These are phyloP conservation scores for Ordospora colligata DNA, from an alignment of 371 early-diverging fungal species.

Conservation along the genomic window DNA sequence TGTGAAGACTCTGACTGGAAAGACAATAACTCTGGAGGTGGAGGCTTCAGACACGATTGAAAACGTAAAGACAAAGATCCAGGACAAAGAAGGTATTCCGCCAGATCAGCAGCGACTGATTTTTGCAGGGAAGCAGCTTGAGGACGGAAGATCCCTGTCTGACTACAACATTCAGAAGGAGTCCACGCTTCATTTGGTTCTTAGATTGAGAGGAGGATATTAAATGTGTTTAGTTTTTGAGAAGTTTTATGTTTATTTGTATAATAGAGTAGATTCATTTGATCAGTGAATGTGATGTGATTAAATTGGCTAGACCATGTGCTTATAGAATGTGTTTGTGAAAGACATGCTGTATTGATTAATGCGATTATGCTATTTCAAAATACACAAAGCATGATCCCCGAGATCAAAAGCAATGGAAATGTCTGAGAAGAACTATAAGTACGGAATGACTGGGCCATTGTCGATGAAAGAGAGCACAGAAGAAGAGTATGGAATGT, in stretches of 20 bases:
- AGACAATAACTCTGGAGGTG: conserved; percentile 91
- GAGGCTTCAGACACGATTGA: conserved; percentile 86
- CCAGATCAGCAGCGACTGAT: conserved; percentile 99
- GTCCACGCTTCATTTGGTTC: conserved; percentile 90
- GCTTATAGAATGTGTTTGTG: no score
- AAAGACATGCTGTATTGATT: no score
- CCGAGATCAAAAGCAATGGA: conserved; percentile 8
- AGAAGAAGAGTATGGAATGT: conserved; percentile 4
- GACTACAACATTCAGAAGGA: conserved; percentile 77
- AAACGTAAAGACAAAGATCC: conserved; percentile 88
- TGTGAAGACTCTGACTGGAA: conserved; percentile 93
- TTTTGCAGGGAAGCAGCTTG: conserved; percentile 97
- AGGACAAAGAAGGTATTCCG: conserved; percentile 97
- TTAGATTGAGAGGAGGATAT: conserved; percentile 83
- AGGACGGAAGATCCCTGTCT: conserved; percentile 68
- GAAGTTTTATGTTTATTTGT: not conserved
- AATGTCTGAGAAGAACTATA: conserved; percentile 11
- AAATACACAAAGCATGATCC: not conserved
- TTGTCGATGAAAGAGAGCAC: conserved; percentile 47
- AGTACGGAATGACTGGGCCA: conserved; percentile 47
- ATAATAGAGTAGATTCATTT: no score
- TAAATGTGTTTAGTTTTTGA: conserved; percentile 14
- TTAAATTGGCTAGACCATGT: no score
- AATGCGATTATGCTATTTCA: not conserved
- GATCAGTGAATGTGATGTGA: no score